Evolutionary conservation across 371 early-diverging fungal species (phyloP).

Genomic region (Rhizomucor miehei): DNA sequence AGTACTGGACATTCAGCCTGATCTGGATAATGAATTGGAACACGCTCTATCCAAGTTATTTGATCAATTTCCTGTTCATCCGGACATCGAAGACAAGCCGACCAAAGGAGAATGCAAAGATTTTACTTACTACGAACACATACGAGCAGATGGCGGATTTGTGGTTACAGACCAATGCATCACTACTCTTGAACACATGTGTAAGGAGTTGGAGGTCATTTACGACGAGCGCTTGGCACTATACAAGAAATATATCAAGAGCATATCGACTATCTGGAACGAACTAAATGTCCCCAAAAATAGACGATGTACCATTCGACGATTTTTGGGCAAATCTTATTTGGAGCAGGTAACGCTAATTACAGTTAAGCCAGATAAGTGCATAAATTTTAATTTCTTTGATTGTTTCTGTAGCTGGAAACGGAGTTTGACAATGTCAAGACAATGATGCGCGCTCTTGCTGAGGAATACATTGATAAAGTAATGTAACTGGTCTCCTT

Average conservation of each 20-base stretch:
- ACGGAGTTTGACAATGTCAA: slow-evolving; percentile 22
- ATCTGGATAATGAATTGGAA: slow-evolving; percentile 10
- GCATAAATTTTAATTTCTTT: not conserved
- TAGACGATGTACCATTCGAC: slow-evolving; percentile 11
- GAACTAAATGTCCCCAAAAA: slow-evolving; percentile 13
- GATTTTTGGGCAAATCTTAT: slow-evolving; percentile 8
- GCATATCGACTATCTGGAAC: slow-evolving; percentile 18
- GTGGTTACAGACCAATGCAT: slow-evolving; percentile 6
- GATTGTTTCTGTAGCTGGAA: slow-evolving; percentile 11
- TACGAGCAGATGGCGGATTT: not conserved
- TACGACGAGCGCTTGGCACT: slow-evolving; percentile 10
- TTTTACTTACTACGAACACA: not conserved
- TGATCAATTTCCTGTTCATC: not conserved
- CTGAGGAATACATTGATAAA: slow-evolving; percentile 39
- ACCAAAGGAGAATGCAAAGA: not conserved
- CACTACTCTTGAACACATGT: slow-evolving; percentile 2
- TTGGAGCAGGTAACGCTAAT: slow-evolving; percentile 10
- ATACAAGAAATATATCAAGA: slow-evolving; percentile 16
- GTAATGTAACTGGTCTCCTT: slow-evolving; percentile 10
- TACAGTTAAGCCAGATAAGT: not conserved
- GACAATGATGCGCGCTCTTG: slow-evolving; percentile 25
- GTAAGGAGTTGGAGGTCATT: slow-evolving; percentile 1
- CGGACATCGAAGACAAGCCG: slow-evolving; percentile 3
- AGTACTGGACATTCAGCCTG: slow-evolving; percentile 7
- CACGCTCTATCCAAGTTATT: slow-evolving; percentile 7